Base-by-base conservation (phyloP, 257 asterid genomes). In the Fraxinus quadrangulata region DNA sequence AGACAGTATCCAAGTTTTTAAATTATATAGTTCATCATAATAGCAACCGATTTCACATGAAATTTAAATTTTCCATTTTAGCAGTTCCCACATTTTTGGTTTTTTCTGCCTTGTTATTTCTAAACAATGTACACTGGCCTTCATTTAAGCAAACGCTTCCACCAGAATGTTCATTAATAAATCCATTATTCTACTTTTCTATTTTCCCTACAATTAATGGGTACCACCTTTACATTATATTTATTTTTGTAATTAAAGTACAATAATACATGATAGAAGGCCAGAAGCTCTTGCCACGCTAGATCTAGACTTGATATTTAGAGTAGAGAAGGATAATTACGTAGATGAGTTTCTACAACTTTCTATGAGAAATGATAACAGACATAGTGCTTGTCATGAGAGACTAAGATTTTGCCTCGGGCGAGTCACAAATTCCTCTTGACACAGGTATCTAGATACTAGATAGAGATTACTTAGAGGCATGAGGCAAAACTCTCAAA, bases 21-120 rank as follows among this genome's bases (percentile, higher is more conserved):
- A 36, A 28, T 16, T 70, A 37, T 70, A 40, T 11, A 21, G n/a
- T 36, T 39, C 56, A 39, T 39, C 49, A 70, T 36, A 9, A 70
- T 9, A 69, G 73, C 6, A 33, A 13, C 26, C 49, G 49, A 69
- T 4, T 70, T 45, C 74, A 72, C 6, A 72, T 30, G n/a, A 42
- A 42, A 28, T 19, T n/a, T 51, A 73, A 79, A 73, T 5, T 73
- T 70, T 23, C 61, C 73, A 79, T 56, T 37, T 74, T 3, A 30
- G 21, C 51, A 73, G 8, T 67, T 73, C 68, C 73, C 33, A 31
- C 12, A 56, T 56, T 19, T 42, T 56, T 56, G 12, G 13, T 54
- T 1, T 24, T 24, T 54, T 19, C 63, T 54, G 19, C 63, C 26
- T 54, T 16, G 10, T 17, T 17, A 23, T 6, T 54, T 54, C 24